phyloP scores from a whole-genome alignment of 1,284 basidiomycete genomes.

The Anthracocystis panici-leucophaei region DNA sequence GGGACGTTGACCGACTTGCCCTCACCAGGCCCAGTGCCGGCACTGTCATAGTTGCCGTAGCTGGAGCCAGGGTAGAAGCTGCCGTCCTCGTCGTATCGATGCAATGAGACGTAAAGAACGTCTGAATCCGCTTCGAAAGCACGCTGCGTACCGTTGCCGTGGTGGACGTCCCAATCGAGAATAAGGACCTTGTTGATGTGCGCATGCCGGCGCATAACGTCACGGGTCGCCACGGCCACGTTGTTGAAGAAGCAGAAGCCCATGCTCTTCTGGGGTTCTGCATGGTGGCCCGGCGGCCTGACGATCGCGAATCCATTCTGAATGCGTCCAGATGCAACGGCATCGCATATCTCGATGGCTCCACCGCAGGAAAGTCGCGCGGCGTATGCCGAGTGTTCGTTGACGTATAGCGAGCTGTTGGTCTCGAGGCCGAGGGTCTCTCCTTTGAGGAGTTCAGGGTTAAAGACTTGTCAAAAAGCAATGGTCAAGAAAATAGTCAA shows the following conservation, averaged over 20 bases:
- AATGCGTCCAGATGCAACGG: conserved; percentile 84
- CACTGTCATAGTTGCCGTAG: conserved; percentile 86
- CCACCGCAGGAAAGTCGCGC: conserved; percentile 93
- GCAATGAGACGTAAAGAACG: conserved; percentile 95
- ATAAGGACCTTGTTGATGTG: conserved; percentile 80
- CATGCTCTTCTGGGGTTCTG: conserved; percentile 97
- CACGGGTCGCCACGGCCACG: conserved; percentile 84
- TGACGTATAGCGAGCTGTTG: conserved; percentile 88
- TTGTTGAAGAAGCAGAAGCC: conserved; percentile 99
- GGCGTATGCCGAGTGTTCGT: conserved; percentile 83
- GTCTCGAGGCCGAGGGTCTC: conserved; percentile 80
- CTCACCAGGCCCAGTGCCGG: conserved; percentile 83
- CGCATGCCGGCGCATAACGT: conserved; percentile 75
- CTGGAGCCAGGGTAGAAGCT: conserved; percentile 90
- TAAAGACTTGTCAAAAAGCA: not conserved
- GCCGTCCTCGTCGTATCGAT: conserved; percentile 83
- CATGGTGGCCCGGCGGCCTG: conserved; percentile 96
- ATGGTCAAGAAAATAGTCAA: not conserved
- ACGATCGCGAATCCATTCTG: conserved; percentile 94
- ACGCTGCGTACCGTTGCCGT: conserved; percentile 96
- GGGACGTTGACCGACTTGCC: conserved; percentile 91
- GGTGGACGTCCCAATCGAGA: conserved; percentile 98
- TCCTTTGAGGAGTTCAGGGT: conserved; percentile 49
- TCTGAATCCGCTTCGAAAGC: conserved; percentile 91
- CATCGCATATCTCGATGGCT: conserved; percentile 88